Evolutionary conservation across 108 stramenopile species (phyloP).

Genomic region (Skeletonema grethae): DNA sequence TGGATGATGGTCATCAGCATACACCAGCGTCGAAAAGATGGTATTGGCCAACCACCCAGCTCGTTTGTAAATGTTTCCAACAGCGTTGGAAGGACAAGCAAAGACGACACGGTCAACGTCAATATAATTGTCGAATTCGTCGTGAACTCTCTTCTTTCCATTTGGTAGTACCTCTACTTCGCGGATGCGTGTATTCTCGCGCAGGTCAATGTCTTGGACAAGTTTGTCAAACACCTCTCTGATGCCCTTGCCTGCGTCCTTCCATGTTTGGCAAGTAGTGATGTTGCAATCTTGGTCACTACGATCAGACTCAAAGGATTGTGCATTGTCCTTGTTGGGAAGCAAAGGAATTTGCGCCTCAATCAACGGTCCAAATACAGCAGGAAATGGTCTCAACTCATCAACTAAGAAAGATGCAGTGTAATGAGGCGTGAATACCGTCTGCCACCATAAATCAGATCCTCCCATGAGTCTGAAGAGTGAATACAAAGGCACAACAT

Average conservation of each 20-base stretch:
- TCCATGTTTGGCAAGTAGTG: slow-evolving; percentile 62
- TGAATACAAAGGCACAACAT: slow-evolving; percentile 55
- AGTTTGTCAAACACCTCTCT: slow-evolving; percentile 55
- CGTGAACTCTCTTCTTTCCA: slow-evolving; percentile 53
- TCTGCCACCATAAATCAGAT: slow-evolving; percentile 56
- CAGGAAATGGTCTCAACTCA: slow-evolving; percentile 58
- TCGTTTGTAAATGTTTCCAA: slow-evolving; percentile 53
- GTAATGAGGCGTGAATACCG: slow-evolving; percentile 62
- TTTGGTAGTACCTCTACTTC: slow-evolving; percentile 50
- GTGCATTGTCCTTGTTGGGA: slow-evolving; percentile 45
- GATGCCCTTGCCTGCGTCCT: slow-evolving; percentile 62
- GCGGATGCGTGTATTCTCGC: slow-evolving; percentile 48
- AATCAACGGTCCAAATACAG: slow-evolving; percentile 61
- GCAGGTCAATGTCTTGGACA: slow-evolving; percentile 47
- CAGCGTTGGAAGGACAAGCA: slow-evolving; percentile 57
- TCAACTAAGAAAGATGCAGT: slow-evolving; percentile 61
- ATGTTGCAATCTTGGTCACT: slow-evolving; percentile 53
- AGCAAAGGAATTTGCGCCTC: slow-evolving; percentile 58
- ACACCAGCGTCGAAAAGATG: slow-evolving; percentile 50
- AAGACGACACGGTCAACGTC: slow-evolving; percentile 62
- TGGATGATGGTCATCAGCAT: slow-evolving; percentile 63
- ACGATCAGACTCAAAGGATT: slow-evolving; percentile 31
- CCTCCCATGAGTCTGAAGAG: slow-evolving; percentile 50
- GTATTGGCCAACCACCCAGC: slow-evolving; percentile 48
- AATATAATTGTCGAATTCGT: slow-evolving; percentile 51